These are phyloP conservation scores for Bonnemaisonia californica DNA, from an alignment of 31 red algal species.

Conservation along the genomic window DNA sequence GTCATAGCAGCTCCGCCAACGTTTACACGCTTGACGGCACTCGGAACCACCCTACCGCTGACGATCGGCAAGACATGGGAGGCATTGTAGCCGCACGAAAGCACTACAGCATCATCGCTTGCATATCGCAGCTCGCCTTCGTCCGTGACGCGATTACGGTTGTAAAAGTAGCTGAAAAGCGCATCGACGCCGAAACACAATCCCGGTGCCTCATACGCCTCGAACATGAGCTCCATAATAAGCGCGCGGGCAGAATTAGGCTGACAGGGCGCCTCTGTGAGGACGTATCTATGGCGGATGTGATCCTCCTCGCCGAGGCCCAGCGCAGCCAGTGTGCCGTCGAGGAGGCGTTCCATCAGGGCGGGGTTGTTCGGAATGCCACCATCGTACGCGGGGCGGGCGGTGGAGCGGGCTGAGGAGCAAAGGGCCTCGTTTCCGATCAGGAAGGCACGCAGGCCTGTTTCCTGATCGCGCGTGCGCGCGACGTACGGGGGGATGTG, in stretches of 20 bases:
- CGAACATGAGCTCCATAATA: constrained; percentile 84
- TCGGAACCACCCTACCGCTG: constrained; percentile 24
- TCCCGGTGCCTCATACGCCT: constrained; percentile 74
- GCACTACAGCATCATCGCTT: constrained; percentile 46
- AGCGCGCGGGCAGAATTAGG: constrained; percentile 74
- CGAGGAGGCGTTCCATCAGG: constrained; percentile 77
- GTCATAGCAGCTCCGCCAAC: constrained; percentile 71
- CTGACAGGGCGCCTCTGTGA: constrained; percentile 82
- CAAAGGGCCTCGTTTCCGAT: constrained; percentile 76
- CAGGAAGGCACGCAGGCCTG: constrained; percentile 60
- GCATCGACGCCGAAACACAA: constrained; percentile 80
- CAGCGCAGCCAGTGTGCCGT: constrained; percentile 67
- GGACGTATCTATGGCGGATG: constrained; percentile 60
- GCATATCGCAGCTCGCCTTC: constrained; percentile 41
- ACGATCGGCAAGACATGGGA: constrained; percentile 80
- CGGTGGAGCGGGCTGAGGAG: constrained; percentile 68
- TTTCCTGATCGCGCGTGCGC: constrained; percentile 59
- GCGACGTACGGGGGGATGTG: constrained; percentile 59
- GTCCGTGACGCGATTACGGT: constrained; percentile 13
- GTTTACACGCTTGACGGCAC: constrained; percentile 60
- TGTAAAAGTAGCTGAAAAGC: constrained; percentile 83
- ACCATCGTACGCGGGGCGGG: constrained; percentile 62
- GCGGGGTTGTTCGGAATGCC: constrained; percentile 74
- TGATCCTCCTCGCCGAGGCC: constrained; percentile 65
- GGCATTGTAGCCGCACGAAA: constrained; percentile 64